Evolutionary conservation across 2,329 filamentous ascomycete genomes (phyloP), one percentile per base, ranked within the genome.

Genomic region (Colletotrichum cuscutae): DNA sequence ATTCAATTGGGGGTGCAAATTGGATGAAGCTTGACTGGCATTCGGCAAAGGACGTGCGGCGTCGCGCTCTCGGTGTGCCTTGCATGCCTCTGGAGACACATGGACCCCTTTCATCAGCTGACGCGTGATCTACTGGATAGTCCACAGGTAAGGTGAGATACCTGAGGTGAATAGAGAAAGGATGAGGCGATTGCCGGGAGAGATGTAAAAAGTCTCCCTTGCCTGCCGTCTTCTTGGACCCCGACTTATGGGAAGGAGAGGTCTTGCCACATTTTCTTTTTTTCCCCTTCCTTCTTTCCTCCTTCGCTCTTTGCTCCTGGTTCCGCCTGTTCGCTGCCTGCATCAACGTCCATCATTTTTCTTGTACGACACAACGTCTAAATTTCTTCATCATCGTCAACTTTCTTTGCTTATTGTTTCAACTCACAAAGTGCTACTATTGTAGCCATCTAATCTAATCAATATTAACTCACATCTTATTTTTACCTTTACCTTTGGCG

Each of bases 191-290:
- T 37, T 68, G 30, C 42, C 4, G 42, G 35, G 24, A 69, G 32
- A 60, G 65, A 65, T 32, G 66, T 65, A 62, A 71, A 63, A 73
- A 42, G 71, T 49, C 71, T 71, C 71, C 65, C 67, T 73, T 73
- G 35, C 22, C 58, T 30, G 35, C 49, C 35, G 65, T 69, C 70
- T 42, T 59, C n/a, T 3, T 19, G 67, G 60, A 59, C 54, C 22
- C 57, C 35, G 66, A 72, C 71, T 42, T 57, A 69, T 71, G 60
- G 71, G 66, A 61, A 57, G 56, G 42, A 22, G 42, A 49, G 12
- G 67, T 73, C 71, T 73, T 32, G 71, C 71, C 71, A 65, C 67
- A 13, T 28, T 28, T 28, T 22, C 37, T 42, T 28, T 13, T 56
- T 56, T 11, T 5, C 53, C 22, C 58, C 49, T 65, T n/a, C 52